A percentile compares a stretch with the other conserved stretches of the same genome.
Evolutionary conservation across 1,284 basidiomycete genomes (phyloP).

Genomic region (Melampsora medusae): DNA sequence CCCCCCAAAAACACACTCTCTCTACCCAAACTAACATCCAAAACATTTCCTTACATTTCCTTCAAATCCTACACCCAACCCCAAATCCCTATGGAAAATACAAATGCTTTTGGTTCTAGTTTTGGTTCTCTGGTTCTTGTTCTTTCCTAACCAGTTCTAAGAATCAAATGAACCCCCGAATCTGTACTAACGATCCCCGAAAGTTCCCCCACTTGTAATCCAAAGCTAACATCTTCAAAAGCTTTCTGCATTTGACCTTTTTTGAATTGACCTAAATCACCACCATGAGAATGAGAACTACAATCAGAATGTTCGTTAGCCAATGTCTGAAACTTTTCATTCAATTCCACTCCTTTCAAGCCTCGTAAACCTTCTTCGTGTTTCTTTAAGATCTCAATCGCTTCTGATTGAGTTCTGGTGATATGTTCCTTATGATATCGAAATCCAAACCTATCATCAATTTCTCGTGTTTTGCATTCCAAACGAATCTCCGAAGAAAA

Average conservation of each 20-base stretch:
- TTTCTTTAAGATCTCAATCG: conserved; percentile 69
- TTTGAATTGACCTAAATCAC: conserved; percentile 83
- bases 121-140: no score
- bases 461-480: background rate
- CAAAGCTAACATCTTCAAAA: conserved; percentile 88
- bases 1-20: no score
- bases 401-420: conserved; percentile 85
- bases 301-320: conserved; percentile 78
- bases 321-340: conserved; percentile 69
- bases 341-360: conserved; percentile 57
- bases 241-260: conserved; percentile 94
- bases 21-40: no score
- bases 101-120: no score
- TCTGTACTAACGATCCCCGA: conserved; percentile 85
- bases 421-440: conserved; percentile 68
- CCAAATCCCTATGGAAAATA: no score
- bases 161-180: conserved; percentile 91
- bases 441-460: no score
- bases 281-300: conserved; percentile 72
- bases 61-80: no score
- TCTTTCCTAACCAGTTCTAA: conserved; percentile 70
- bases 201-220: conserved; percentile 74
- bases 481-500: background rate
- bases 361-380: conserved; percentile 59
- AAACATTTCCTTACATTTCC: no score